These are phyloP conservation scores for Hordeum pubiflorum DNA, from an alignment of 202 grass and related monocot species.

Conservation along the genomic window DNA sequence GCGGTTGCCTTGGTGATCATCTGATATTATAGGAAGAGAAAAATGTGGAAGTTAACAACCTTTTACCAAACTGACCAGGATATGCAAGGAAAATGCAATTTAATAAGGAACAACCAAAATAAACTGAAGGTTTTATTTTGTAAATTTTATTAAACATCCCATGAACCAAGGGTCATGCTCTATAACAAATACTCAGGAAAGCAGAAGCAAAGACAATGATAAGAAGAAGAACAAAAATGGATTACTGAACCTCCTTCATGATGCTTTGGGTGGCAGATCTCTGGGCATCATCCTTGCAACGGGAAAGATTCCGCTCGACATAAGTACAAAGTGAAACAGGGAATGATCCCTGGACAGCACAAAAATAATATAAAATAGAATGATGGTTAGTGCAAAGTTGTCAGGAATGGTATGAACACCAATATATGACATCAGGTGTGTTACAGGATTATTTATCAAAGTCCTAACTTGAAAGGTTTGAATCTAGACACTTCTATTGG, in stretches of 20 bases:
- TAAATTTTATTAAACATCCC: not conserved
- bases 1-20: slow-evolving; percentile 70
- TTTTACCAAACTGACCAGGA: not conserved
- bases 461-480: not conserved
- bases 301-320: slow-evolving; percentile 64
- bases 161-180: not conserved
- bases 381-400: slow-evolving; percentile 14
- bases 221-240: not conserved
- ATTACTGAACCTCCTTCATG: slow-evolving; percentile 70
- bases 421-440: not conserved
- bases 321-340: slow-evolving; percentile 77
- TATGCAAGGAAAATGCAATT: not conserved
- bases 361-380: slow-evolving; percentile 11
- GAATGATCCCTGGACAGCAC: slow-evolving; percentile 51
- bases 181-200: not conserved
- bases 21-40: slow-evolving; percentile 33
- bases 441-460: not conserved
- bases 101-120: slow-evolving; percentile 6
- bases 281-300: slow-evolving; percentile 79
- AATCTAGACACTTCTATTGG: not conserved
- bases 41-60: slow-evolving; percentile 17
- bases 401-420: not conserved
- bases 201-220: slow-evolving; percentile 19
- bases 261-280: slow-evolving; percentile 48
- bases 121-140: not conserved